Evolutionary conservation across 371 early-diverging fungal genomes (phyloP), one percentile per base, ranked within the genome.

Genomic region (Encephalitozoon romaleae): DNA sequence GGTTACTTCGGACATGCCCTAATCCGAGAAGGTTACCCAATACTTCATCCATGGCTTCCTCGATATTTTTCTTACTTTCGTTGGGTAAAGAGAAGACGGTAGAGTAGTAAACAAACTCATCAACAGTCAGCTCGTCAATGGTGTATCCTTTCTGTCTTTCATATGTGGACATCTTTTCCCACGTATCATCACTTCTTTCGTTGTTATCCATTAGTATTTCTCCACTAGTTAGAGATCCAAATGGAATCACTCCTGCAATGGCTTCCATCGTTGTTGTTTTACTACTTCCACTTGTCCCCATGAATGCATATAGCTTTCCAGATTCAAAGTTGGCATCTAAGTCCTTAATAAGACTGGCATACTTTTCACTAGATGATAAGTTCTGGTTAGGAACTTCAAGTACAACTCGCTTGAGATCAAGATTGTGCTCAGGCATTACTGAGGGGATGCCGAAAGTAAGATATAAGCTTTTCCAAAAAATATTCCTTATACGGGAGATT

Each of bases 201-300:
- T 71, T 23, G 39, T 74, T 51, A 49, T 75, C 70, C 45, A 84
- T 80, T 52, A 82, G 67, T n/a, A 88, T 83, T 9, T 78, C 75
- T 86, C 87, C 52, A 89, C 85, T 25, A 86, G 88, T 66, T 88
- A 88, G 77, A 85, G 88, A 67, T 68, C 67, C 43, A 86, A 86
- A 5, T 73, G 80, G 1, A 84, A 87, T 18, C 89, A 90, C 0
- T 87, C 88, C 80, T 84, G 53, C 63, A 1, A 86, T 66, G 4
- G 72, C 71, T 6, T 82, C 80, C 67, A 87, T 70, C 5, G 81
- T 66, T 5, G 85, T 86, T 12, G 86, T 76, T 68, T 87, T 87
- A 11, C 87, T 86, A 47, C 90, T 89, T 72, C 87, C 87, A 39
- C 89, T 89, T 0, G 89, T 87, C n/a, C 87, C 92, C 88, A 92